A percentile compares a stretch with the other conserved stretches of the same genome.
phyloP scores from a whole-genome alignment of 345 rosid species.

The Viola odorata region DNA sequence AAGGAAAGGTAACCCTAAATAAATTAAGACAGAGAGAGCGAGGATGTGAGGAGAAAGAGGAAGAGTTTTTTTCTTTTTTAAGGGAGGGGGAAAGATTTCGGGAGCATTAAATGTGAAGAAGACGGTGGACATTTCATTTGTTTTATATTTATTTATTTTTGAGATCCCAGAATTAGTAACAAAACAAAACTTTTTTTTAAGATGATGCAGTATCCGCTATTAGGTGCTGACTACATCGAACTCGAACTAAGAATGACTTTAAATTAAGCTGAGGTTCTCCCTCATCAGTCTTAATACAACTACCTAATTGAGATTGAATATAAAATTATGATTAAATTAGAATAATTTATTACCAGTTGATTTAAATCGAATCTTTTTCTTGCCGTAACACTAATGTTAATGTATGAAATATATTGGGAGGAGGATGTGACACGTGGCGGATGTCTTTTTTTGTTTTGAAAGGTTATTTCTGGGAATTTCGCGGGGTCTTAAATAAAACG shows the following conservation, averaged over 20 bases:
- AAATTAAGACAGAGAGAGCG: conserved; percentile 8
- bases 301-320: not conserved
- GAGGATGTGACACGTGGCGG: conserved; percentile 23
- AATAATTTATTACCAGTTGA: no score
- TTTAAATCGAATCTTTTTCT: no score
- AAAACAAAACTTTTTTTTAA: not conserved
- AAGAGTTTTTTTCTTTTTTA: no score
- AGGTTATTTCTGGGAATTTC: not conserved
- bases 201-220: not conserved
- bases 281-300: not conserved
- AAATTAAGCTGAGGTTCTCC: no score
- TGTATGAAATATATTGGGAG: conserved; percentile 22
- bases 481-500: conserved; percentile 24
- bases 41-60: no score
- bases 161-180: not conserved
- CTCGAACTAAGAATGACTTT: no score
- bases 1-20: conserved; percentile 36
- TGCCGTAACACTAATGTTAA: conserved; percentile 46
- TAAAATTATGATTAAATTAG: no score
- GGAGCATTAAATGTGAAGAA: conserved; percentile 17
- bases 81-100: conserved; percentile 13
- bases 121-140: conserved; percentile 18
- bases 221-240: no score
- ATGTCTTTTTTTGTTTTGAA: conserved; percentile 13
- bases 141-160: not conserved